Evolutionary conservation across 2,329 filamentous ascomycete species (phyloP), one percentile per base, ranked within the genome.

Genomic region (Arthrobotrys musiformis): DNA sequence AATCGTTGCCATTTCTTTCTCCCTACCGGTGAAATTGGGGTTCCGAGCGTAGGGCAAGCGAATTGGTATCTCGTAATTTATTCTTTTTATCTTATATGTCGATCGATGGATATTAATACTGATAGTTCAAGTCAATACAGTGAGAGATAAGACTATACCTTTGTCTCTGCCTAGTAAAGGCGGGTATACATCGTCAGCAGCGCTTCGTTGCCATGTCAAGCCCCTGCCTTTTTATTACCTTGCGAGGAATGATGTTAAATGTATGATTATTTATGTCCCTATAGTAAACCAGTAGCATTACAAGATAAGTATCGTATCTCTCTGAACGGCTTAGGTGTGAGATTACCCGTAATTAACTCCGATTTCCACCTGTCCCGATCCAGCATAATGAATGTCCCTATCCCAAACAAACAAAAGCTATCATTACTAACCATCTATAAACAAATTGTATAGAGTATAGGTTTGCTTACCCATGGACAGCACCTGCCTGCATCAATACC

Each of bases 321-420:
- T n/a, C n/a, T n/a, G n/a, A n/a, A n/a, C n/a, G n/a, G n/a, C n/a
- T n/a, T n/a, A n/a, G n/a, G n/a, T n/a, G n/a, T n/a, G n/a, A n/a
- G n/a, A n/a, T 35, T 35, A 56, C 40, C 40, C 40, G 8, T 42
- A 19, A 17, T 17, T 22, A n/a, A 11, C 8, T 5, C 3, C 17
- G 6, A 9, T 2, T 56, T 56, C 2, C 8, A 35, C 3, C 8
- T 0, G n/a, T n/a, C n/a, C n/a, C n/a, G n/a, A n/a, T n/a, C n/a
- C n/a, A n/a, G n/a, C n/a, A n/a, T n/a, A n/a, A n/a, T 52, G 50
- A 8, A 58, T 19, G 33, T 62, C 22, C 8, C 58, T 62, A 33
- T 28, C 4, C 24, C n/a, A n/a, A n/a, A n/a, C n/a, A n/a, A n/a
- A n/a, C n/a, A 33, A 46, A 35, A 6, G 37, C 19, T 44, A 22